Percentiles rank a stretch among this genome's conserved stretches.
Conservation (phyloP, 1,284 basidiomycete genomes). For the Calocybe gambosa region DNA sequence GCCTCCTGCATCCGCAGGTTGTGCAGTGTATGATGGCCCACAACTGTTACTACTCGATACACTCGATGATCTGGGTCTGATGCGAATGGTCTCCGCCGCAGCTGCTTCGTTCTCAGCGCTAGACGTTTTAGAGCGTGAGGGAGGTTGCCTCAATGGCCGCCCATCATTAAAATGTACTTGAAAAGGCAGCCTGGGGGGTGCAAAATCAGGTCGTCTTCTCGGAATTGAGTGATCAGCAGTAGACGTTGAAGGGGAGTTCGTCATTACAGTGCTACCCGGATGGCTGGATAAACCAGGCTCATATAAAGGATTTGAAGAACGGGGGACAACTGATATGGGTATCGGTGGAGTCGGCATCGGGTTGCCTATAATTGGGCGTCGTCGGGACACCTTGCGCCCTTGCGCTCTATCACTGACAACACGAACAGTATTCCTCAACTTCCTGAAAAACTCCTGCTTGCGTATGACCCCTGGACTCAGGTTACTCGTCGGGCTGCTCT, state of each 20-base stretch:
- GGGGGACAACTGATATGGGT: constrained; percentile 7
- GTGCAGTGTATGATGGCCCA: constrained; percentile 25
- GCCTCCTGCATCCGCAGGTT: constrained; percentile 19
- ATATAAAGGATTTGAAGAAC: constrained; percentile 33
- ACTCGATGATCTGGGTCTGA: constrained; percentile 41
- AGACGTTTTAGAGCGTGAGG: constrained; percentile 29
- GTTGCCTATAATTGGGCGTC: constrained; percentile 45
- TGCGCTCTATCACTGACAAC: constrained; percentile 55
- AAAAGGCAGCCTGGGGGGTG: constrained; percentile 40
- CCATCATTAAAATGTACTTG: constrained; percentile 35
- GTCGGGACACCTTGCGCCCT: constrained; percentile 26
- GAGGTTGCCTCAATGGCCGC: constrained; percentile 24
- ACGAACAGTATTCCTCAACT: constrained; percentile 53
- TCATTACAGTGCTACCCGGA: constrained; percentile 42
- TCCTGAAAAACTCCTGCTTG: constrained; percentile 60
- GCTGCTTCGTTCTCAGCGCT: constrained; percentile 29
- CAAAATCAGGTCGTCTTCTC: constrained; percentile 60
- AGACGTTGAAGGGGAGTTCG: constrained; percentile 56
- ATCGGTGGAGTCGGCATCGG: constrained; percentile 31
- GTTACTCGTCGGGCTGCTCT: constrained; percentile 17
- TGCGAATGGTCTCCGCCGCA: constrained; percentile 42
- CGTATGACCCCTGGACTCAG: constrained; percentile 51
- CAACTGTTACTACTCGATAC: constrained; percentile 36
- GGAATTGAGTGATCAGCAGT: constrained; percentile 59
- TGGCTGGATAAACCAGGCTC: constrained; percentile 33